Evolutionary conservation across 768 basidiomycete genomes (phyloP), one percentile per base, ranked within the genome.

Genomic region (Tulasnella sp.): DNA sequence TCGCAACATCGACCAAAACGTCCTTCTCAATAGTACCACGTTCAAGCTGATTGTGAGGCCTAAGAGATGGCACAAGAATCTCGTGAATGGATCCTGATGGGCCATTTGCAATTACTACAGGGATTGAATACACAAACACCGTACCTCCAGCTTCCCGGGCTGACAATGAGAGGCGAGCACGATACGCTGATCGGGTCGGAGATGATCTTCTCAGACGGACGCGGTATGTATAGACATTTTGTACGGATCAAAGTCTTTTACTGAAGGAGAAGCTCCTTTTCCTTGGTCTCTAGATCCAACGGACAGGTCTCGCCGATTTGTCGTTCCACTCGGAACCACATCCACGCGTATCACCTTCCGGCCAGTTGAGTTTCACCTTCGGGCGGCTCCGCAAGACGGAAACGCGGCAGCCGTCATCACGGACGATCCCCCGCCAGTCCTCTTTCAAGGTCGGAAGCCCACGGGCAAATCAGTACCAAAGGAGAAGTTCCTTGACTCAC

Each of bases 81-180:
- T n/a, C n/a, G n/a, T n/a, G 21, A 24, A 12, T 12, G 12, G 17
- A 15, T 60, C 41, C 45, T 38, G 34, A 38, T 5, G 5, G 5
- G 34, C 34, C 34, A 21, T 9, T 29, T 21, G 45, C 4, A 22
- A 17, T 24, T 9, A 19, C 25, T 24, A 15, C 63, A 86, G 88
- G 87, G 87, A 1, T 68, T 90, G 22, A 86, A 91, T 66, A 85
- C 85, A 0, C 79, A 85, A 0, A 83, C 80, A 0, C 87, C 88
- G 0, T 87, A 81, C 63, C 69, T 91, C 21, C 88, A 91, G 63
- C 74, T 90, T 0, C 82, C 83, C 3, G 86, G 87, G 1, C 83
- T 84, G 1, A 75, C 87, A 19, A 75, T 89, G 62, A 82, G 82
- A 68, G 88, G 88, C 0, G 71, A 74, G 38, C 81, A 88, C 61